Percentiles rank a stretch among this genome's conserved stretches.
These are phyloP conservation scores for Paraphoma sp. DNA, from an alignment of 2,329 filamentous ascomycete genomes.

Conservation along the genomic window DNA sequence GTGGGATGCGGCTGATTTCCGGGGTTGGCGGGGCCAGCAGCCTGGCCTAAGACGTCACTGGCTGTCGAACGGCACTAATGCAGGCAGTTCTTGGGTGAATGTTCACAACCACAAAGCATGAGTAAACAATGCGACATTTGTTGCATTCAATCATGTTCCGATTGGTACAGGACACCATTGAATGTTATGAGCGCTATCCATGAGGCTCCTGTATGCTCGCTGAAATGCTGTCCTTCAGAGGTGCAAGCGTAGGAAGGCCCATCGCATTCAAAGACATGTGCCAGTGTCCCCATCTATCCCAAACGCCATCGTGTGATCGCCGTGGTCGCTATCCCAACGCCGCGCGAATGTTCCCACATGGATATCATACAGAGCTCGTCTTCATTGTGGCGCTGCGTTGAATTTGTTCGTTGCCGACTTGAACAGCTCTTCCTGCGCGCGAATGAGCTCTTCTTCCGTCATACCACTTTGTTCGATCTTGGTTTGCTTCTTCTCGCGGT, in stretches of 20 bases:
- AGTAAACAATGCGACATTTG: not conserved
- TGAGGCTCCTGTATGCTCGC: not conserved
- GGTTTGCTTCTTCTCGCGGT: slow-evolving; percentile 94
- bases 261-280: slow-evolving; percentile 12
- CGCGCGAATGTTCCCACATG: slow-evolving; percentile 12
- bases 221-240: not conserved
- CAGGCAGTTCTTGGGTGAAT: not conserved
- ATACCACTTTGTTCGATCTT: slow-evolving; percentile 96
- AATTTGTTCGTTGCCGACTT: slow-evolving; percentile 78
- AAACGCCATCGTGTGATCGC: slow-evolving; percentile 27
- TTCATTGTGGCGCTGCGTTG: slow-evolving; percentile 58
- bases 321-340: slow-evolving; percentile 32
- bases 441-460: slow-evolving; percentile 86
- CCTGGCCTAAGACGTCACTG: slow-evolving; percentile 28
- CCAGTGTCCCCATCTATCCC: slow-evolving; percentile 23
- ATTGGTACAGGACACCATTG: not conserved
- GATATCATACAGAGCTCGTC: slow-evolving; percentile 8
- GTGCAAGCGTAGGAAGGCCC: slow-evolving; percentile 1
- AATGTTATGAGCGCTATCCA: not conserved
- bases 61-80: not conserved
- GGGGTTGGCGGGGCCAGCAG: slow-evolving; percentile 31
- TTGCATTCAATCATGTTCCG: not conserved
- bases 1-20: slow-evolving; percentile 35
- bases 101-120: slow-evolving; percentile 10
- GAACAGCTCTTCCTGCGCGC: slow-evolving; percentile 91